phyloP scores from a whole-genome alignment of 2,329 filamentous ascomycete species.

The Cercospora beticola region DNA sequence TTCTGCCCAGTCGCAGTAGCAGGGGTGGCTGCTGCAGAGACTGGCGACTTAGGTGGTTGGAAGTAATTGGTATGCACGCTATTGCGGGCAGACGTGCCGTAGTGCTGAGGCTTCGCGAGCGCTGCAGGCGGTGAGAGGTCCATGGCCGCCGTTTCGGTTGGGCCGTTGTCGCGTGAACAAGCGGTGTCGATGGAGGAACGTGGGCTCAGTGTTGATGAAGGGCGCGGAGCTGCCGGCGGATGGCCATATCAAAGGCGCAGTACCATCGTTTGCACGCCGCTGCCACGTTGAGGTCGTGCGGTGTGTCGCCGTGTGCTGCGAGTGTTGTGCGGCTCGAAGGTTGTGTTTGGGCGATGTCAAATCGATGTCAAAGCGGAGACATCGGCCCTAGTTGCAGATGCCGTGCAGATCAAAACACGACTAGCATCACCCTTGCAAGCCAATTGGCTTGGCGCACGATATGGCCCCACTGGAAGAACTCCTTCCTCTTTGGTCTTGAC shows the following conservation, averaged over 20 bases:
- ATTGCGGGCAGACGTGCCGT: constrained; percentile 8
- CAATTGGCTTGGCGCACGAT: not conserved
- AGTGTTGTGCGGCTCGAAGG: not conserved
- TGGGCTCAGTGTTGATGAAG: not conserved
- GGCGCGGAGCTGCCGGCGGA: not conserved
- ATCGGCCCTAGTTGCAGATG: constrained; percentile 2
- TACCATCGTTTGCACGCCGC: not conserved
- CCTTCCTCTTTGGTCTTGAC: not conserved
- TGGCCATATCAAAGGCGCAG: not conserved
- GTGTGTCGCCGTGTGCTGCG: constrained; percentile 1
- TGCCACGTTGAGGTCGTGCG: not conserved
- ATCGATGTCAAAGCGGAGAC: constrained; percentile 1
- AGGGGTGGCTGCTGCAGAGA: constrained; percentile 35
- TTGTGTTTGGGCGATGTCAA: not conserved
- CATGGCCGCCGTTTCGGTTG: constrained; percentile 15
- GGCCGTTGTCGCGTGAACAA: constrained; percentile 20
- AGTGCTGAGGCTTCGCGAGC: constrained; percentile 17
- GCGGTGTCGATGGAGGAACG: constrained; percentile 7
- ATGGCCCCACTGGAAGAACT: not conserved
- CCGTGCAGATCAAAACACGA: constrained; percentile 9
- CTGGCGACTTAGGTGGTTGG: constrained; percentile 45
- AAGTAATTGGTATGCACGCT: constrained; percentile 40
- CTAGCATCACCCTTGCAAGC: not conserved
- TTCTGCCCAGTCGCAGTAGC: constrained; percentile 28
- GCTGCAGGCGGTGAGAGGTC: constrained; percentile 25